Evolutionary conservation across 1,139 yeast species (phyloP), one percentile per base, ranked within the genome.

Genomic region (Yamadazyma diospyri): DNA sequence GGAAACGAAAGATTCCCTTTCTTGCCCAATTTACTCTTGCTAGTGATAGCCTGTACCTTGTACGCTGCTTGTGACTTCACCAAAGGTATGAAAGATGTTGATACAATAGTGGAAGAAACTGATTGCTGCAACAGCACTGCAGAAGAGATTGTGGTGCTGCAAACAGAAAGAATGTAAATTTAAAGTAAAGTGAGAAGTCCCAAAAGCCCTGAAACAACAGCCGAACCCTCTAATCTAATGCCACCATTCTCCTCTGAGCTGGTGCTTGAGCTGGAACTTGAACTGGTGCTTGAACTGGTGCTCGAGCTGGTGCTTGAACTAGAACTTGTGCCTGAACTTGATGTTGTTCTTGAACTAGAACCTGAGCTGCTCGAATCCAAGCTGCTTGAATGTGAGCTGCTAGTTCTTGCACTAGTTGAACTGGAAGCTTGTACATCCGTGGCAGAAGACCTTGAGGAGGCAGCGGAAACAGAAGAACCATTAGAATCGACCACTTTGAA

Each of bases 1-100:
- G 57, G 58, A 2, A 64, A 64, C 33, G 61, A 59, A 18, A 46
- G 71, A 13, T 56, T 48, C 36, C 73, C 74, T 1, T 65, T 66
- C 37, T 40, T 67, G 12, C 67, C 72, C 5, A 68, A 66, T 37
- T 36, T 60, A 16, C 43, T 64, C 23, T 43, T 68, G 23, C 64
- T 53, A 5, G 33, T 47, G 0, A 43, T 55, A 2, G 50, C 69
- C 0, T 34, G 57, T 1, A 41, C 38, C 0, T 38, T 65, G 8
- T 65, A 57, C 36, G 36, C 21, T 14, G 35, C 47, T 19, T 59
- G 57, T 33, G 69, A 67, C 31, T 40, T 56, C 6, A 66, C 64
- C 18, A 45, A 51, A 35, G 72, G 72, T 1, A 61, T 61, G 57
- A 35, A 36, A 18, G 58, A 54, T 37, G 61, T 36, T 5, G 33